Evolutionary conservation across 2,329 filamentous ascomycete species (phyloP), one percentile per base, ranked within the genome.

Genomic region (Penicillium freii): DNA sequence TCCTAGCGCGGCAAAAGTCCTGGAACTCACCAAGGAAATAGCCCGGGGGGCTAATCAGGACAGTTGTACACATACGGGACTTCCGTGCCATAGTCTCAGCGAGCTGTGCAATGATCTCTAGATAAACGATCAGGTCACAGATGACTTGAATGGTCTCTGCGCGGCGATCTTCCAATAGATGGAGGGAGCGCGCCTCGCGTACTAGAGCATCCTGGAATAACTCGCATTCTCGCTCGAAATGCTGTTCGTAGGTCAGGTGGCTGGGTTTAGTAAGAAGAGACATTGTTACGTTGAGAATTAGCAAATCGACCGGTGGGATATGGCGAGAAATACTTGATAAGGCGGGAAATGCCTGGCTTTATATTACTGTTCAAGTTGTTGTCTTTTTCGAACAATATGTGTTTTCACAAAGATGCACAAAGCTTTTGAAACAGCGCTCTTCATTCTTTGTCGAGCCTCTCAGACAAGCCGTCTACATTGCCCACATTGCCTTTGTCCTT

Each of bases 11-110:
- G 17, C 40, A 54, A 29, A 19, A 31, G 0, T n/a, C 19, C 4
- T 54, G 44, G 5, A 54, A 54, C 25, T 54, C 52, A 21, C 36
- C 15, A 3, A 1, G 4, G 27, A 54, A 54, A 33, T 43, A 54
- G 11, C 45, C 17, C 13, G 27, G 29, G 0, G 52, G 21, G 15
- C 38, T 54, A 15, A 42, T 33, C 7, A 54, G 17, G 27, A 54
- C 44, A n/a, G 44, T 54, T 11, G 45, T 7, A 34, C 52, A 54
- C 36, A 10, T 42, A 2, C 29, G 45, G 3, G 25, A 33, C 27
- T 43, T 54, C 10, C 4, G 42, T 2, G 36, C 17, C 52, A 54
- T 54, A 5, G 13, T 27, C 21, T 33, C 44, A 21, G 45, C 52
- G 9, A 54, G 44, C 7, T 13, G 11, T 4, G n/a, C 19, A 5